A percentile compares a stretch with the other conserved stretches of the same genome.
Conservation (phyloP, 495 filamentous ascomycete species). For the Rhypophila decipiens region DNA sequence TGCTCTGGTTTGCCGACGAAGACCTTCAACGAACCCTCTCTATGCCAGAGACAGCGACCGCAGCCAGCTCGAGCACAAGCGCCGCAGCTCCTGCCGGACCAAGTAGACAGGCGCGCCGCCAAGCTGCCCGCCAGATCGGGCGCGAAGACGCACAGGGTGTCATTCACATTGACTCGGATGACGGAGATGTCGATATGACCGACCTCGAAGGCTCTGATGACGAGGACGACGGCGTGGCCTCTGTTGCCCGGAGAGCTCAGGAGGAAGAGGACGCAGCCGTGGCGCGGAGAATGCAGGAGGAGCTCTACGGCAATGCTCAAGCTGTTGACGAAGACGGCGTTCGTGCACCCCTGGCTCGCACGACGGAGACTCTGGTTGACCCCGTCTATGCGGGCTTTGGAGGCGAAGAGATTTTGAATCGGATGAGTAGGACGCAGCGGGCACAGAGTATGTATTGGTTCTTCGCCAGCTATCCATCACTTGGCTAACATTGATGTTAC, state of each 20-base stretch:
- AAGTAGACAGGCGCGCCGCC: not conserved
- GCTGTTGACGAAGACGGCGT: slow-evolving; percentile 53
- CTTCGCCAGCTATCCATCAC: not conserved
- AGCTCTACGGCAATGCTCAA: slow-evolving; percentile 63
- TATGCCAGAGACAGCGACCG: slow-evolving; percentile 29
- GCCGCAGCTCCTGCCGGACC: slow-evolving; percentile 4
- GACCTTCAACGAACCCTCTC: slow-evolving; percentile 48
- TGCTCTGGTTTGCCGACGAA: slow-evolving; percentile 82
- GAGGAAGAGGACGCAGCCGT: slow-evolving; percentile 90
- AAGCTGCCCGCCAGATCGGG: slow-evolving; percentile 23
- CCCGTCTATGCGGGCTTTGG: not conserved
- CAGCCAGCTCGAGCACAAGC: slow-evolving; percentile 16
- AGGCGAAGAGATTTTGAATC: slow-evolving; percentile 51
- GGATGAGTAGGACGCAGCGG: slow-evolving; percentile 52
- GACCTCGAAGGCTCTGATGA: slow-evolving; percentile 39
- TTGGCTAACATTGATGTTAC: not conserved
- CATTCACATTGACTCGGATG: slow-evolving; percentile 64
- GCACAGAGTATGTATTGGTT: slow-evolving; percentile 25
- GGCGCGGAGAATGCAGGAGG: slow-evolving; percentile 84
- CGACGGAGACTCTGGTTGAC: slow-evolving; percentile 76
- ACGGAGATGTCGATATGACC: slow-evolving; percentile 53
- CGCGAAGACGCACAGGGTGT: slow-evolving; percentile 53
- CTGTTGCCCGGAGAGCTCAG: slow-evolving; percentile 35
- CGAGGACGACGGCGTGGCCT: slow-evolving; percentile 26
- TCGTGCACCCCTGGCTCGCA: slow-evolving; percentile 84